Conservation (phyloP, 1,139 yeast species). For the Debaryomyces robertsiae region DNA sequence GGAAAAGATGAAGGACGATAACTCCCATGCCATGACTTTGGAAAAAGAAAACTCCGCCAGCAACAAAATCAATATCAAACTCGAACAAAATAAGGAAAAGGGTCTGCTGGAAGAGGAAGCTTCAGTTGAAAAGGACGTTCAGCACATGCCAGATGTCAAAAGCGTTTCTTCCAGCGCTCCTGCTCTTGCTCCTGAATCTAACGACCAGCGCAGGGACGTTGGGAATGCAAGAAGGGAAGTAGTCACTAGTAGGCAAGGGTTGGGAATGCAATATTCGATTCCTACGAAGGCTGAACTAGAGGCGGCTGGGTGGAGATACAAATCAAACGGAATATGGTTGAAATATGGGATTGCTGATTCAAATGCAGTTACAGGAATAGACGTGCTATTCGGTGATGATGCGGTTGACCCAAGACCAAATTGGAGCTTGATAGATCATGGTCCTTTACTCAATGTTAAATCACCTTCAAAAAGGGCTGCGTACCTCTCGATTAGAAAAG, state of each 20-base stretch:
- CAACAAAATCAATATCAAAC: conserved; percentile 14
- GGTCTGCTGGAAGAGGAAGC: conserved; percentile 7
- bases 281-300: conserved; percentile 36
- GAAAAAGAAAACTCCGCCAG: conserved; percentile 23
- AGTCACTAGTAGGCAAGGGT: conserved; percentile 23
- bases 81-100: conserved; percentile 15
- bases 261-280: conserved; percentile 27
- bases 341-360: conserved; percentile 45
- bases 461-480: conserved; percentile 25
- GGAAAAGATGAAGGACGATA: conserved; percentile 17
- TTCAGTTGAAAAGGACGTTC: conserved; percentile 5
- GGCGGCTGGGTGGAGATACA: conserved; percentile 39
- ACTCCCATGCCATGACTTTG: conserved; percentile 16
- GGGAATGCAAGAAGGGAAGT: conserved; percentile 9
- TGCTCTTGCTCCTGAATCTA: conserved; percentile 6
- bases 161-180: conserved; percentile 4
- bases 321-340: conserved; percentile 37
- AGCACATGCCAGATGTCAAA: conserved; percentile 3
- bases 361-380: conserved; percentile 50
- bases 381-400: conserved; percentile 70
- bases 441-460: conserved; percentile 28
- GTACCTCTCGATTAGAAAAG: conserved; percentile 33
- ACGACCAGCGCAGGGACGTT: conserved; percentile 1
- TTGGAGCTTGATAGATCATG: conserved; percentile 53
- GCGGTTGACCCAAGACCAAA: conserved; percentile 76